Evolutionary conservation across 176 grass and related monocot genomes (phyloP), one percentile per base, ranked within the genome.

Genomic region (Oryza australiensis): DNA sequence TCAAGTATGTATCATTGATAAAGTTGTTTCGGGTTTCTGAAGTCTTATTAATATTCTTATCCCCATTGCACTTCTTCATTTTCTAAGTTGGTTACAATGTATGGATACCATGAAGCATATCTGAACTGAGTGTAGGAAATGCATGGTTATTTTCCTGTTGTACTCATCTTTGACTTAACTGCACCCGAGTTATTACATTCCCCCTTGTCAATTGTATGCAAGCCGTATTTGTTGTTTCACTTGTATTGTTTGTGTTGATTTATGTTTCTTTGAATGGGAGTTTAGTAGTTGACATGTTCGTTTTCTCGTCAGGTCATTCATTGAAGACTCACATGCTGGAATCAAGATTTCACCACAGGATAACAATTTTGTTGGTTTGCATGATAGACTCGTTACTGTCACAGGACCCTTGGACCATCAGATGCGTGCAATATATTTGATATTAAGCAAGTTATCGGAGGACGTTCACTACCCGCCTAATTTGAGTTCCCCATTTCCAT

Each of bases 321-420:
- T 99, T 74, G 96, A 99, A 90, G 90, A 98, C 12, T 93, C 96
- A 15, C 85, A 89, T 81, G 96, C 96, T 78, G 96, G 90, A 75
- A 99, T 99, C 66, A 99, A 95, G 78, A 95, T 99, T 82, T 99
- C 96, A 35, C 96, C 89, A 30, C 96, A 99, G 83, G 93, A 99
- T 82, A 93, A 89, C 85, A 99, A 90, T 37, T 97, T 75, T 90
- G 87, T 83, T 62, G 96, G 96, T 16, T 81, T 99, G 84, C 93
- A 99, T 91, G 96, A 99, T 91, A 90, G 96, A 69, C 89, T 95
- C 30, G 91, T 99, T 83, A 95, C 96, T 28, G 82, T 99, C 72
- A 92, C 96, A 64, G 93, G 93, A 80, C 85, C 90, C 29, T 95
- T 99, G 38, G 91, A 99, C 10, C 84, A 75, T 62, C 96, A 93